Base-by-base conservation (phyloP, 345 rosid species). In the Arabidopsis arenosa region DNA sequence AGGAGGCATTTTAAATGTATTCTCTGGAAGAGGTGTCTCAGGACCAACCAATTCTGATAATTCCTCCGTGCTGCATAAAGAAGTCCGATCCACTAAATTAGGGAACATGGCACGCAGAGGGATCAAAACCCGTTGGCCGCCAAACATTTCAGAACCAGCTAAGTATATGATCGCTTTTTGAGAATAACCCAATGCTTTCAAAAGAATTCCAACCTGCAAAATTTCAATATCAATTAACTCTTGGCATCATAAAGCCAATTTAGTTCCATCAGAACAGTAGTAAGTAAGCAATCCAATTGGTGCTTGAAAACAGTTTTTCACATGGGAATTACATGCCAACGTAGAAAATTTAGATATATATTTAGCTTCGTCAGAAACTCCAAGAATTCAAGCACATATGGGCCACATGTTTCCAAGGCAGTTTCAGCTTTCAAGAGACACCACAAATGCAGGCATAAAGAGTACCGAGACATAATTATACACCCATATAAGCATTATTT, bases 21-120 rank as follows among this genome's bases (percentile, higher is more conserved):
- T 83, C 68, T 70, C 57, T 53, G 89, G 86, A 83, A 91, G 86
- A 66, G 87, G 88, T 36, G 77, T 47, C 86, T 96, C 99, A 33
- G 96, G 92, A 77, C 99, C 99, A 75, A 86, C 71, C 80, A 96
- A 72, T 69, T 87, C 86, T 33, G 86, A 79, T 70, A 96, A 81
- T 74, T 96, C 99, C 58, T 84, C 83, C 58, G 73, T 79, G 80
- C 91, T 89, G 84, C 96, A 89, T 73, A 96, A 75, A 23, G 86
- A 87, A 71, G 98, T 91, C 61, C 79, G 87, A 75, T 96, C 99
- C 51, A 87, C 93, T 57, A 84, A 63, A 70, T 96, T 87, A 57
- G 92, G 61, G 77, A 88, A 93, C 92, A 93, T 89, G 63, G 95
- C 92, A 75, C 98, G 98, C 32, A 96, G 79, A 73, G 99, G 99